Evolutionary conservation across 2,329 filamentous ascomycete genomes (phyloP).

Genomic region (Ophiocordyceps camponoti-leonardi): DNA sequence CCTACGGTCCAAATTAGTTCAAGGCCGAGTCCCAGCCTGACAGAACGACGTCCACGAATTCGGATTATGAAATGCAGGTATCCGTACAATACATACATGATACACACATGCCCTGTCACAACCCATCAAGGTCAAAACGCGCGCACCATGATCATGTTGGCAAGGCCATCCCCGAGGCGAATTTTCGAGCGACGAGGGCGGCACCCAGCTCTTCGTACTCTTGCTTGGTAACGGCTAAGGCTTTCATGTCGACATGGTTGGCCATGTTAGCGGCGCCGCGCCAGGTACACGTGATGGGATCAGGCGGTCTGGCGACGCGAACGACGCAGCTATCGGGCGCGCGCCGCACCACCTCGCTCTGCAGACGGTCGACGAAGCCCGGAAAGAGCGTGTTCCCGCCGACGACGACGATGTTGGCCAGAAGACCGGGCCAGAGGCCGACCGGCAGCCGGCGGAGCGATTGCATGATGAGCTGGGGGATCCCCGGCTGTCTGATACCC

Average conservation of each 20-base stretch:
- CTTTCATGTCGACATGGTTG: constrained; percentile 46
- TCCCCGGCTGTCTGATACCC: constrained; percentile 65
- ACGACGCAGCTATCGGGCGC: constrained; percentile 65
- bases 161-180: constrained; percentile 20
- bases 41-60: no score
- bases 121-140: no score
- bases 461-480: constrained; percentile 70
- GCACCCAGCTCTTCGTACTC: constrained; percentile 83
- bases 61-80: no score
- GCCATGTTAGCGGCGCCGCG: constrained; percentile 67
- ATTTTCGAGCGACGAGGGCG: constrained; percentile 56
- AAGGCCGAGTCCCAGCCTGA: no score
- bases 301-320: constrained; percentile 48
- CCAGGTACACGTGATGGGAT: constrained; percentile 75
- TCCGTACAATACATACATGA: no score
- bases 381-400: constrained; percentile 70
- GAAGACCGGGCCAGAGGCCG: constrained; percentile 66
- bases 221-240: constrained; percentile 61
- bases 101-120: no score
- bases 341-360: constrained; percentile 53
- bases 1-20: no score
- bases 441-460: constrained; percentile 58
- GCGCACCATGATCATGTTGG: background rate
- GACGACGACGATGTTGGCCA: constrained; percentile 78
- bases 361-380: constrained; percentile 67